These are phyloP conservation scores for Citrus unshiu DNA, from an alignment of 345 rosid species.

Conservation along the genomic window DNA sequence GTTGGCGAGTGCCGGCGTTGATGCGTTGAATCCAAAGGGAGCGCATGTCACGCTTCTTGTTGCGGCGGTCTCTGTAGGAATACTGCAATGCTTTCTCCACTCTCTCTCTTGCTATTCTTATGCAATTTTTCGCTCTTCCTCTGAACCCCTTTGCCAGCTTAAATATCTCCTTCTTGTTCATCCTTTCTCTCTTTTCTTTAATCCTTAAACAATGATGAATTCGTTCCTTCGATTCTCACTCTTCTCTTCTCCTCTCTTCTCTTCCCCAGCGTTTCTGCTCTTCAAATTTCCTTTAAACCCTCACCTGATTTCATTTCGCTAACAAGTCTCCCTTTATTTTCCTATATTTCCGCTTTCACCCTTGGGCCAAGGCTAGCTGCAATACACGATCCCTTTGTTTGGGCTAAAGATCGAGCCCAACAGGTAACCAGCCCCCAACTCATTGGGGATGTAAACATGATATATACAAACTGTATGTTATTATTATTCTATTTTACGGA, in stretches of 20 bases:
- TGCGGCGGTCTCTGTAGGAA: constrained; percentile 91
- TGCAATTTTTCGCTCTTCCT: constrained; percentile 94
- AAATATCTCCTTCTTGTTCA: constrained; percentile 86
- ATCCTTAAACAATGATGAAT: background rate
- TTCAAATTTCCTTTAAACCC: background rate
- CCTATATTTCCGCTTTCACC: too few species aligned
- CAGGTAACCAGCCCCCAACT: too few species aligned
- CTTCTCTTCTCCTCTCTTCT: background rate
- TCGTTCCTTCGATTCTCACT: background rate
- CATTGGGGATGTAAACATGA: too few species aligned
- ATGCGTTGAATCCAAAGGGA: constrained; percentile 96
- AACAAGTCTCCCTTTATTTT: too few species aligned
- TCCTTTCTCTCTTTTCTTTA: constrained; percentile 12
- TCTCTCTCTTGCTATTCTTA: constrained; percentile 84
- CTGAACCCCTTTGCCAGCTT: constrained; percentile 91
- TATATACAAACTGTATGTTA: too few species aligned
- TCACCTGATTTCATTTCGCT: too few species aligned
- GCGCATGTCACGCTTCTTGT: constrained; percentile 96
- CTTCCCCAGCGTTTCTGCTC: too few species aligned
- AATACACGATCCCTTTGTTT: too few species aligned
- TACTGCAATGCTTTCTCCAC: constrained; percentile 96
- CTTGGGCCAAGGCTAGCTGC: too few species aligned
- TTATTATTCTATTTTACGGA: too few species aligned
- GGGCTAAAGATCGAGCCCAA: too few species aligned
- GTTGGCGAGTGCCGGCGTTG: constrained; percentile 87